phyloP scores from a whole-genome alignment of 2,329 filamentous ascomycete species.

The Aureobasidium subglaciale region DNA sequence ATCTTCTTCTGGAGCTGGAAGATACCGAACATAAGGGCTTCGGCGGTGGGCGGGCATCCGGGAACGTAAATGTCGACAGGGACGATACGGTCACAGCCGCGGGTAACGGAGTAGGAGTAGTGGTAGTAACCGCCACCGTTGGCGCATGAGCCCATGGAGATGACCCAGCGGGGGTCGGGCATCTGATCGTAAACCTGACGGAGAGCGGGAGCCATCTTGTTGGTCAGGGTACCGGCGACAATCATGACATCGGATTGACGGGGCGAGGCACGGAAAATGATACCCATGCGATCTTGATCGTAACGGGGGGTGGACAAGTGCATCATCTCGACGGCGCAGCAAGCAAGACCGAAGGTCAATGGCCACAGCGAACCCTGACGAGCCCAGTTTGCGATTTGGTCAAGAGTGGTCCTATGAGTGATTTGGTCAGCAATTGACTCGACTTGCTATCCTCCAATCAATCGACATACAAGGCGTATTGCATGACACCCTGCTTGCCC shows the following conservation, averaged over 20 bases:
- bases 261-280: conserved; percentile 83
- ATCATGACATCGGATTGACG: conserved; percentile 91
- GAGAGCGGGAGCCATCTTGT: conserved; percentile 89
- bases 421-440: conserved; percentile 19
- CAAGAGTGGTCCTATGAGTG: conserved; percentile 62
- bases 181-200: conserved; percentile 90
- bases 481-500: conserved; percentile 68
- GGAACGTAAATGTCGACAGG: conserved; percentile 77
- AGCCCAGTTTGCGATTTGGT: conserved; percentile 76
- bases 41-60: conserved; percentile 54
- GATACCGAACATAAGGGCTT: conserved; percentile 53
- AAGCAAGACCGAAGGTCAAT: conserved; percentile 81
- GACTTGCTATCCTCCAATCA: not conserved
- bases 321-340: conserved; percentile 92
- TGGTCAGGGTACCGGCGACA: conserved; percentile 84
- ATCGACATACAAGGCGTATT: conserved; percentile 73
- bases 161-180: conserved; percentile 81
- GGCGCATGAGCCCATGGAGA: conserved; percentile 76
- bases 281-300: conserved; percentile 81
- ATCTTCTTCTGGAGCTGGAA: conserved; percentile 75
- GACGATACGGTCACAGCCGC: conserved; percentile 69
- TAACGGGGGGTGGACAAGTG: conserved; percentile 80
- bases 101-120: conserved; percentile 70
- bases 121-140: conserved; percentile 81
- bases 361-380: conserved; percentile 82